Conservation (phyloP, 345 rosid genomes). For the Eucalyptus decipiens region DNA sequence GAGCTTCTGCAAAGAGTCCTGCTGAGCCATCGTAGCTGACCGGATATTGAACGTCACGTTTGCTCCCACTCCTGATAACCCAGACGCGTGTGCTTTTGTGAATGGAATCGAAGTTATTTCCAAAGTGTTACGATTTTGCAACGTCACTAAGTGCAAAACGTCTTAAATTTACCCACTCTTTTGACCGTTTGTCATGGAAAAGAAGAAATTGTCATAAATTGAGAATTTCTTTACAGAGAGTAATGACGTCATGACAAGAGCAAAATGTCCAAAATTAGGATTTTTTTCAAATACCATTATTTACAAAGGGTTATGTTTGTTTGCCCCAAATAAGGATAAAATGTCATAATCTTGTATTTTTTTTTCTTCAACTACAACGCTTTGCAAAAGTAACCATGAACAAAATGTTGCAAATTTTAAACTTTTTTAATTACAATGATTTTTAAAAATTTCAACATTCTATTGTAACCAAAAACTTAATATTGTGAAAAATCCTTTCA, state of each 20-base stretch:
- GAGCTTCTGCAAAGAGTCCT: conserved; percentile 2
- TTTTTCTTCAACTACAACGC: neutral
- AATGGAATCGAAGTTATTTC: too few species aligned
- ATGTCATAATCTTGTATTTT: neutral
- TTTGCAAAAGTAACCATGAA: neutral
- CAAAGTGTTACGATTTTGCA: too few species aligned
- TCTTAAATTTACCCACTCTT: too few species aligned
- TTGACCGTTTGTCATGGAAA: too few species aligned
- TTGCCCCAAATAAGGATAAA: neutral
- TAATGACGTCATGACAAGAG: neutral
- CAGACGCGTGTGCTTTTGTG: rapidly evolving
- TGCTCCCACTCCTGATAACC: too few species aligned
- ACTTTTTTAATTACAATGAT: too few species aligned
- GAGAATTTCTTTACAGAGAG: neutral
- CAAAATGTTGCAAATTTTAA: neutral
- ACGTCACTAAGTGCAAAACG: rapidly evolving
- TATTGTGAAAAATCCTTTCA: neutral
- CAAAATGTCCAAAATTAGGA: neutral
- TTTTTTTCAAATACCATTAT: neutral
- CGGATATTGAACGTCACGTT: too few species aligned
- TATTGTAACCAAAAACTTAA: neutral
- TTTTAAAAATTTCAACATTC: neutral
- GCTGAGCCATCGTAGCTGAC: neutral
- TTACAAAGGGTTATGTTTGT: neutral
- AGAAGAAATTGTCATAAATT: too few species aligned